A percentile compares a stretch with the other conserved stretches of the same genome.
Conservation (phyloP, 768 basidiomycete genomes). For the Megacollybia marginata region DNA sequence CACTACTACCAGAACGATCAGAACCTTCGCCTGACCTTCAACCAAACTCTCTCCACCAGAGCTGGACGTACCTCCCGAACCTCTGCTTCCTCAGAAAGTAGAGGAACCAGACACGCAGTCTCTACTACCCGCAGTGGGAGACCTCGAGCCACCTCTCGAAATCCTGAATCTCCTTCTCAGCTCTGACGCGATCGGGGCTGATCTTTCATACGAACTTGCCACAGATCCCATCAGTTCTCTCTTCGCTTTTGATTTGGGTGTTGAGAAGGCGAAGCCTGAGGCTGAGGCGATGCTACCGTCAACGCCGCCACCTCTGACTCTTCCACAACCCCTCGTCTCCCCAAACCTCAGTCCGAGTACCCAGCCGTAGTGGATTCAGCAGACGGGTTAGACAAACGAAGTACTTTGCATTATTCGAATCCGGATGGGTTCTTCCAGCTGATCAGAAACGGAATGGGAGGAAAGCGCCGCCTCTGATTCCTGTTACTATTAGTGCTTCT, state of each 20-base stretch:
- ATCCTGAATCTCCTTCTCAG: slow-evolving; percentile 51
- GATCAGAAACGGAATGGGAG: slow-evolving; percentile 64
- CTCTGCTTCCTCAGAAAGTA: background rate
- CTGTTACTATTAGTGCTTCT: background rate
- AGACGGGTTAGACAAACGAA: slow-evolving; percentile 53
- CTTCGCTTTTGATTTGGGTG: slow-evolving; percentile 55
- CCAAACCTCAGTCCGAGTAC: slow-evolving; percentile 18
- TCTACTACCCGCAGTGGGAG: slow-evolving; percentile 34
- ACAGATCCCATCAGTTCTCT: slow-evolving; percentile 58
- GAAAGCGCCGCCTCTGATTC: background rate
- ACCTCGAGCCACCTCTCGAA: slow-evolving; percentile 65
- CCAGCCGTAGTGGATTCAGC: slow-evolving; percentile 56
- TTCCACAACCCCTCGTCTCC: background rate
- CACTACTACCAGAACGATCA: background rate
- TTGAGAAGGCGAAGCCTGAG: slow-evolving; percentile 45
- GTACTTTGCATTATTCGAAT: slow-evolving; percentile 79
- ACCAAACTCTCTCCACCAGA: slow-evolving; percentile 9
- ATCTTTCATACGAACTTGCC: slow-evolving; percentile 46
- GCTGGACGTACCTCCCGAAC: too few relatives aligned
- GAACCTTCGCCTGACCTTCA: slow-evolving; percentile 9
- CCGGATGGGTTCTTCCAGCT: slow-evolving; percentile 81
- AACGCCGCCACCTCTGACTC: too few relatives aligned
- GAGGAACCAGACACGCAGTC: background rate
- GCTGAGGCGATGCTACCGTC: slow-evolving; percentile 35
- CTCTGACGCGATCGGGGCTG: slow-evolving; percentile 40